Evolutionary conservation across 2,329 filamentous ascomycete species (phyloP).

Genomic region (Paramyrothecium roridum): DNA sequence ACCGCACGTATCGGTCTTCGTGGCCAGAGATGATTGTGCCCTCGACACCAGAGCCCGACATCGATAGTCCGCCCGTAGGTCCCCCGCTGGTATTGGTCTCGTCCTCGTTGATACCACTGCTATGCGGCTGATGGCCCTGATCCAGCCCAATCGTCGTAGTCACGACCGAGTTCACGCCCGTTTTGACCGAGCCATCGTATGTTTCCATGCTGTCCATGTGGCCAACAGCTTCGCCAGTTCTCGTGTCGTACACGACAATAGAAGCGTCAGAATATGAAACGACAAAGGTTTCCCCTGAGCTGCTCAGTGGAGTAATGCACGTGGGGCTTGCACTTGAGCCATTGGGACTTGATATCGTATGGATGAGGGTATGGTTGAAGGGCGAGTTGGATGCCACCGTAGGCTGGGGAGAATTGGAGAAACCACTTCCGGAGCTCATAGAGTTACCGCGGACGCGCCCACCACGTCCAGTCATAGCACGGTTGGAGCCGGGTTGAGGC

Average conservation of each 20-base stretch:
- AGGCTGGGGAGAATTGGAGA: conserved; percentile 85
- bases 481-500: conserved; percentile 64
- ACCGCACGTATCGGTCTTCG: conserved; percentile 92
- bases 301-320: conserved; percentile 85
- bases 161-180: conserved; percentile 87
- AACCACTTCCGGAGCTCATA: conserved; percentile 90
- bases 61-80: conserved; percentile 67
- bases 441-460: conserved; percentile 86
- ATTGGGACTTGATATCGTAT: conserved; percentile 73
- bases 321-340: conserved; percentile 73
- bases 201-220: conserved; percentile 93
- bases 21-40: conserved; percentile 95
- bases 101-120: conserved; percentile 64
- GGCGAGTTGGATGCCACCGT: conserved; percentile 81
- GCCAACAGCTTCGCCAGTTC: conserved; percentile 86
- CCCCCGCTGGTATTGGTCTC: conserved; percentile 60
- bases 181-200: conserved; percentile 76
- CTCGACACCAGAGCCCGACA: conserved; percentile 76
- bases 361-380: conserved; percentile 84
- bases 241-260: conserved; percentile 87
- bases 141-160: conserved; percentile 83
- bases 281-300: conserved; percentile 82
- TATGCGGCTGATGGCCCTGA: conserved; percentile 52
- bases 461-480: conserved; percentile 55
- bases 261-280: conserved; percentile 90